Evolutionary conservation across 2,329 filamentous ascomycete genomes (phyloP).

Genomic region (Trichoderma brevicompactum): DNA sequence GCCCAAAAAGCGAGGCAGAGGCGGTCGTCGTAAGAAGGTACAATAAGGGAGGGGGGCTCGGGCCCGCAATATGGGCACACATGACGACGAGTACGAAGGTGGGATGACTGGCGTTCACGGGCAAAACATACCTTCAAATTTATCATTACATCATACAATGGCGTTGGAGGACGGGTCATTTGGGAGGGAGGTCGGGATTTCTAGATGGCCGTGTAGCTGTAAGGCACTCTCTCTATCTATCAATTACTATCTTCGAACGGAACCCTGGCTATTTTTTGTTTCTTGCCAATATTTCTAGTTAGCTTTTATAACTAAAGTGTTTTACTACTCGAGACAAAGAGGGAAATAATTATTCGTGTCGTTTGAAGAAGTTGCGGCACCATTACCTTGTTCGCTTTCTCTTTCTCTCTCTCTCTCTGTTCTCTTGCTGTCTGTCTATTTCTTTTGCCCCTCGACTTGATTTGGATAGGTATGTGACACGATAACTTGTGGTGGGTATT

Average conservation of each 20-base stretch:
- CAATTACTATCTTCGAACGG: background rate
- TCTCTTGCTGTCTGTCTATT: too few relatives aligned
- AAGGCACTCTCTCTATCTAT: slow-evolving; percentile 4
- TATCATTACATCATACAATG: slow-evolving; percentile 33
- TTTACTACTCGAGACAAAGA: background rate
- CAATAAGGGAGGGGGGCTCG: slow-evolving; percentile 30
- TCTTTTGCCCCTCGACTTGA: background rate
- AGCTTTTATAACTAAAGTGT: background rate
- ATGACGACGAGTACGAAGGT: slow-evolving; percentile 25
- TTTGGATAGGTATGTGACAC: background rate
- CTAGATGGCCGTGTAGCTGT: slow-evolving; percentile 22
- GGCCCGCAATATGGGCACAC: background rate
- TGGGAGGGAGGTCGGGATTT: slow-evolving; percentile 4
- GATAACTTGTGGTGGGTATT: slow-evolving; percentile 1
- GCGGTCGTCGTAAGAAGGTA: slow-evolving; percentile 57
- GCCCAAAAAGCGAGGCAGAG: slow-evolving; percentile 53
- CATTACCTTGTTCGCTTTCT: background rate
- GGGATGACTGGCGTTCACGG: slow-evolving; percentile 34
- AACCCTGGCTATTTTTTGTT: background rate
- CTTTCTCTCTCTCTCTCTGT: background rate
- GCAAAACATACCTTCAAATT: slow-evolving; percentile 29
- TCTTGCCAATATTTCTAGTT: background rate
- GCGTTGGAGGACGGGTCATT: slow-evolving; percentile 33
- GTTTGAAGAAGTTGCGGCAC: background rate
- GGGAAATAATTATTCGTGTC: background rate